phyloP scores from a whole-genome alignment of 139 green algal genomes.

The Chlamydomonas schloesseri region DNA sequence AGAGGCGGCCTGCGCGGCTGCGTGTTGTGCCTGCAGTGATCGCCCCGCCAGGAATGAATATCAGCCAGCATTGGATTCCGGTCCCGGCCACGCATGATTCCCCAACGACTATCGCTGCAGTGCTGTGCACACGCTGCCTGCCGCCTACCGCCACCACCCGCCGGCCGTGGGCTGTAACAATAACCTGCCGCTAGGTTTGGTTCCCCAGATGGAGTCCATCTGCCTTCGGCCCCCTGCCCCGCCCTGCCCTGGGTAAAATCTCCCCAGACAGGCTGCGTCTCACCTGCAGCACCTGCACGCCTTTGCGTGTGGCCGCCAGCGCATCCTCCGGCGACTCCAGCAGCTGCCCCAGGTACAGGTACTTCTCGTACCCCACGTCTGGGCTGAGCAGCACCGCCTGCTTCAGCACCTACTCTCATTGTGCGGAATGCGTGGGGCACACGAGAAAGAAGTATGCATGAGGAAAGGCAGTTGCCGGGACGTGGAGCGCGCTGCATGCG shows the following conservation, averaged over 20 bases:
- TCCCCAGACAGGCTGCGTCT: background rate
- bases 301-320: slow-evolving; percentile 44
- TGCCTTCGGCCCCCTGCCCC: slow-evolving; percentile 23
- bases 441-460: background rate
- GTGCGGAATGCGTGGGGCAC: background rate
- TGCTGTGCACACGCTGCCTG: too few species aligned
- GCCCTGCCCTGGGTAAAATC: slow-evolving; percentile 20
- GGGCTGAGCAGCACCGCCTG: slow-evolving; percentile 68
- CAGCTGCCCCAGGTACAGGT: slow-evolving; percentile 92
- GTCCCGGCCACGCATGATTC: too few species aligned
- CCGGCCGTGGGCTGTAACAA: too few species aligned
- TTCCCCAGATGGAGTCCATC: background rate
- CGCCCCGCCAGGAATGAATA: too few species aligned
- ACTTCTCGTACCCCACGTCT: slow-evolving; percentile 86
- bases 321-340: slow-evolving; percentile 39
- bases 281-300: slow-evolving; percentile 60
- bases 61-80: too few species aligned
- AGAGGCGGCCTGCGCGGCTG: background rate
- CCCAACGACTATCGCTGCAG: too few species aligned
- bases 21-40: slow-evolving; percentile 8
- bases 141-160: too few species aligned
- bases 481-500: too few species aligned
- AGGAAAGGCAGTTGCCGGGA: too few species aligned
- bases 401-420: slow-evolving; percentile 73
- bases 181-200: too few species aligned